Evolutionary conservation across 2,329 filamentous ascomycete species (phyloP).

Genomic region (Arthrobotrys conoides): DNA sequence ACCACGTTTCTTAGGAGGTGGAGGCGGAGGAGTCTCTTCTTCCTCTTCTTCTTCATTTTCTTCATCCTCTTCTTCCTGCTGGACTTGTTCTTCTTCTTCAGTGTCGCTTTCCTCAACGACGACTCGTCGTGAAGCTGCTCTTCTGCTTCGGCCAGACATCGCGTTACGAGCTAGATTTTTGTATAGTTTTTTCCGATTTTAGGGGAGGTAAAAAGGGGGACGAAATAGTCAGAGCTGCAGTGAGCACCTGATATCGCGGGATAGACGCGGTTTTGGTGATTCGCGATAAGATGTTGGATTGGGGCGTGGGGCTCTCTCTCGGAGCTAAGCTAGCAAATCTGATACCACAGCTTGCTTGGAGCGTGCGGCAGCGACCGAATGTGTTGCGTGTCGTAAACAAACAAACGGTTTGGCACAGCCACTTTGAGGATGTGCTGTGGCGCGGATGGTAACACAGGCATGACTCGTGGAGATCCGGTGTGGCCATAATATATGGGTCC

Average conservation of each 20-base stretch:
- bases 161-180: slow-evolving; percentile 18
- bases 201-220: background rate
- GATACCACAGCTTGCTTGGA: slow-evolving; percentile 25
- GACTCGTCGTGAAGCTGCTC: slow-evolving; percentile 41
- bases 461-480: too few relatives aligned
- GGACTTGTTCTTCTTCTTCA: slow-evolving; percentile 39
- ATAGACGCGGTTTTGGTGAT: slow-evolving; percentile 34
- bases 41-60: slow-evolving; percentile 37
- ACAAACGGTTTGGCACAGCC: slow-evolving; percentile 36
- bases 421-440: slow-evolving; percentile 24
- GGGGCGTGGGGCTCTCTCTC: slow-evolving; percentile 30
- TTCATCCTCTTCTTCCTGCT: slow-evolving; percentile 35
- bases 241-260: slow-evolving; percentile 28
- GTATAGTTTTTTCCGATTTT: slow-evolving; percentile 1
- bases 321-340: slow-evolving; percentile 49
- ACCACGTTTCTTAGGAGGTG: slow-evolving; percentile 52
- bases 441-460: background rate
- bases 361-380: slow-evolving; percentile 32
- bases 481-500: too few relatives aligned
- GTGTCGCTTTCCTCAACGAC: slow-evolving; percentile 51
- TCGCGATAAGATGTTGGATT: slow-evolving; percentile 26
- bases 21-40: slow-evolving; percentile 39
- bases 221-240: slow-evolving; percentile 7
- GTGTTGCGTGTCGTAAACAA: slow-evolving; percentile 56
- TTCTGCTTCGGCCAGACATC: slow-evolving; percentile 55